Evolutionary conservation across 805 yeast genomes (phyloP), one percentile per base, ranked within the genome.

Genomic region (Scheffersomyces amazonensis): DNA sequence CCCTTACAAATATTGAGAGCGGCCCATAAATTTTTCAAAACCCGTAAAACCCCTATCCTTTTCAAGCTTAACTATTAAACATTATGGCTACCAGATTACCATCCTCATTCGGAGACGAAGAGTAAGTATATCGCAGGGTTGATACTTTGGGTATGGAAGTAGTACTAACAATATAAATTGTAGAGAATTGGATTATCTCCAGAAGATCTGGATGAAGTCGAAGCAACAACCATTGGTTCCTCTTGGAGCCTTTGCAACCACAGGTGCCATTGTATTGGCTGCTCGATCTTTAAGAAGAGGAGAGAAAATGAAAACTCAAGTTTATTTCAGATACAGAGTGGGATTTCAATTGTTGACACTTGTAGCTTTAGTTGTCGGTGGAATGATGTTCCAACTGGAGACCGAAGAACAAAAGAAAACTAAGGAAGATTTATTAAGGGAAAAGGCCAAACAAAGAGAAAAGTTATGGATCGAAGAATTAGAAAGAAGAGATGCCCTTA

Each of bases 191-290:
- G 57, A 59, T 36, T 71, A 82, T 41, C 48, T 80, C 32, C 79
- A 81, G 35, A 81, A 77, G 53, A 71, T 84, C 50, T 54, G 71
- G 20, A 72, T 62, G 56, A 78, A 84, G 49, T 80, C 86, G 43
- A 85, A 81, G 54, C 84, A 88, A 60, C 96, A 90, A 56, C 97
- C 97, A 2, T 64, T 86, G 9, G 96, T 90, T 1, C 96, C 97
- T 1, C 39, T 88, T 5, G 96, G 96, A 1, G 72, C 86, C 12
- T 54, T 84, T 3, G 78, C 83, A 33, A 90, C 97, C 2, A 76
- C 85, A 7, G 86, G 81, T 3, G 96, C 96, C 0, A 87, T 90
- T 22, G 64, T 75, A 0, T 65, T 89, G 47, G 95, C 96, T 2
- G 89, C 88, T 3, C 74, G 76, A 47, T 85, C 90, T 17, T 69